Base-by-base conservation (phyloP, 164 flowering plant genomes). In the Kingdonia uniflora region DNA sequence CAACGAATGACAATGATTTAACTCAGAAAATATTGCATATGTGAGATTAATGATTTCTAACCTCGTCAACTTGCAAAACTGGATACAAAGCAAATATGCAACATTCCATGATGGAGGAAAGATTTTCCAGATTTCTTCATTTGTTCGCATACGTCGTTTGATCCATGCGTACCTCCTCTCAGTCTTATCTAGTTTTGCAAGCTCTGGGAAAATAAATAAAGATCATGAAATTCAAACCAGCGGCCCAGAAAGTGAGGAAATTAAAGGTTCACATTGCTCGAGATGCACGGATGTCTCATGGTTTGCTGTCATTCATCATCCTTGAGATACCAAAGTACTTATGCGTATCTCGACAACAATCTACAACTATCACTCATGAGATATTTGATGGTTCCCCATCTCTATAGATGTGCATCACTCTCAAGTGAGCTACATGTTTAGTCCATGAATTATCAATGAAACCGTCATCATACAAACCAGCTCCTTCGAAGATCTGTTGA, bases 151-250 rank as follows among this genome's bases (percentile, higher is more conserved):
- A 26, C 95, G 81, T 26, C 97, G 95, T 74, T 94, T 94, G 60
- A 94, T 89, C 99, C 97, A 94, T 54, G 95, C 97, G 76, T 94
- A 94, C 64, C 97, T 81, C 61, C 99, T 52, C 63, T 94, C 99
- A 33, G 97, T 74, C 69, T 94, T 89, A 62, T 94, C 97, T 73
- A 94, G 54, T 69, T 89, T 94, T 38, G 99, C 99, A 20, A 94
- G 69, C 65, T 94, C 97, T 88, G 59, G 20, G 15, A 22, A 52
- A 26, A 54, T 5, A 29, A 8, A 55, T 11, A 55, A 47, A 54
- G n/a, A 41, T 16, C 24, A 44, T n/a, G 51, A 60, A 62, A n/a
- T 29, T 29, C 8, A 3, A 29, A 29, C 35, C 35, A 29, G 35
- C 35, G 4, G 8, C 35, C 4, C 35, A 29, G 35, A 29, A 29